Conservation (phyloP, 345 rosid species). For the Cardamine chenopodiifolia region DNA sequence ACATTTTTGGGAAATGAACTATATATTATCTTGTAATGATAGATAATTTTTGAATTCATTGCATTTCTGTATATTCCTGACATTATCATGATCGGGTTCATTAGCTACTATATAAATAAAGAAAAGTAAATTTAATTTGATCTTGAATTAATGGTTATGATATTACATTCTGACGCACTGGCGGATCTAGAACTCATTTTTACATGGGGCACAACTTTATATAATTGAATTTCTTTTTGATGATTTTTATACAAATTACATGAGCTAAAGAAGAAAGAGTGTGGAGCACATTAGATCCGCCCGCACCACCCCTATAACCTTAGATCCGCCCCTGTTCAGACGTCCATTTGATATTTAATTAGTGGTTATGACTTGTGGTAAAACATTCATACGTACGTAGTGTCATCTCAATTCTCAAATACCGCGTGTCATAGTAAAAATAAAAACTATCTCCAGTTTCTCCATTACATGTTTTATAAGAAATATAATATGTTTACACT, state of each 20-base stretch:
- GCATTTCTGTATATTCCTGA: constrained; percentile 19
- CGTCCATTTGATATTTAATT: background rate
- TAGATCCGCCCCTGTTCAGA: background rate
- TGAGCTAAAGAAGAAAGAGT: no score
- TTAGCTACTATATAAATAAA: background rate
- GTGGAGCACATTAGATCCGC: no score
- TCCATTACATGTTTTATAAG: background rate
- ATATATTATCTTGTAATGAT: background rate
- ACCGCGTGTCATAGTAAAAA: background rate
- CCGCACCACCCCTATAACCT: no score
- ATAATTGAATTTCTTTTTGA: no score
- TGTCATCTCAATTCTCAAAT: constrained; percentile 19
- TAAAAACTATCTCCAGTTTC: background rate
- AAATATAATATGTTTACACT: constrained; percentile 13
- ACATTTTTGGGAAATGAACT: background rate
- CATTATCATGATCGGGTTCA: constrained; percentile 4
- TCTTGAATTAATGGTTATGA: background rate
- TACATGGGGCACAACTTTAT: no score
- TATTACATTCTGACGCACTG: constrained; percentile 6
- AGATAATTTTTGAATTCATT: background rate
- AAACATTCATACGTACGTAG: constrained; percentile 13
- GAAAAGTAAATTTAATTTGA: background rate
- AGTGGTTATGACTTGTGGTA: background rate
- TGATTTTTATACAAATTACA: no score
- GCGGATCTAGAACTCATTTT: no score